Base-by-base conservation (phyloP, 164 flowering plant species). In the Aristolochia fimbriata region DNA sequence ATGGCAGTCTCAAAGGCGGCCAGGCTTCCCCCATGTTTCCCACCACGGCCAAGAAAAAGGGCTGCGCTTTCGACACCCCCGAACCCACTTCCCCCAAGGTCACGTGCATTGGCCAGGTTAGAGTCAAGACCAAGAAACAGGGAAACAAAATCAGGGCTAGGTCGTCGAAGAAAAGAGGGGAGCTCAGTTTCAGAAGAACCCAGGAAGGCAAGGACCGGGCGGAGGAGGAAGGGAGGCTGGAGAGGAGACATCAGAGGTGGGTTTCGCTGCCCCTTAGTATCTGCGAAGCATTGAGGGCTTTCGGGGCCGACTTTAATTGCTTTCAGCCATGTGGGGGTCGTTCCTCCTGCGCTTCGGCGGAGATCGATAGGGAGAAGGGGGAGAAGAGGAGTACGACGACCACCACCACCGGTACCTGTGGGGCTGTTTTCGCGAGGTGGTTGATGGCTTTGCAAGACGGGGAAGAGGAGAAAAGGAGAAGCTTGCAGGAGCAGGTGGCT, bases 1-100 rank as follows among this genome's bases (percentile, higher is more conserved):
- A 74, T 51, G 85, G 88, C 30, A 91, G 96, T 77, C 47, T 81
- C 62, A 88, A 81, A 57, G 86, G 82, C 10, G 94, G 84, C 8
- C 83, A 81, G 46, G 73, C 85, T 8, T 83, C 89, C 4, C 96
- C 97, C 2, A 84, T 88, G 87, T 82, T 86, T 65, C 81, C 83
- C 12, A 52, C 86, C 0, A 73, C 71, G 0, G 65, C 64, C 13
- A 76, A 71, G 77, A 81, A 76, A 48, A 67, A 77, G 27, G 75
- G 80, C 19, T 58, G 71, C 14, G 74, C 70, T 21, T 85, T 83
- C 27, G 97, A 91, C 6, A 85, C 79, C 48, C 79, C 86, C 0
- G 97, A 91, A 63, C 97, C 97, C 0, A 78, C 88, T 13, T 91
- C 97, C 3, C 97, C 96, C 0, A 91, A 88, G 23, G 97, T 91